Conservation (phyloP, 2,329 filamentous ascomycete genomes). For the Xylariaceae sp. region DNA sequence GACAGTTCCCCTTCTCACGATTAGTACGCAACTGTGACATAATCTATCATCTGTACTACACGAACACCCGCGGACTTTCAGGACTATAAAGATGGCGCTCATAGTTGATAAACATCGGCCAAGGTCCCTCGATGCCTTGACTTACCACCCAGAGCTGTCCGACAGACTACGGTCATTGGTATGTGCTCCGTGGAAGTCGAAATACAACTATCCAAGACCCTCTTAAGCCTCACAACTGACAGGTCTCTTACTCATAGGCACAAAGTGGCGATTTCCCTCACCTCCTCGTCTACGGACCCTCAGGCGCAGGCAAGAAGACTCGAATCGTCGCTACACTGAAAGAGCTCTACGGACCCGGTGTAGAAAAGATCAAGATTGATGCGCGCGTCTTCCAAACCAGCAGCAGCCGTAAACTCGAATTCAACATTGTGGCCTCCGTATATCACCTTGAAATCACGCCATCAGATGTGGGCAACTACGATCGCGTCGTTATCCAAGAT, state of each 20-base stretch:
- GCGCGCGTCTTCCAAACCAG: slow-evolving; percentile 95
- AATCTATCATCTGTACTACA: neutral
- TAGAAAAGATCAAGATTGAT: slow-evolving; percentile 99
- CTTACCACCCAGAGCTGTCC: slow-evolving; percentile 89
- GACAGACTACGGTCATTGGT: slow-evolving; percentile 86
- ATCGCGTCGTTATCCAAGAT: slow-evolving; percentile 94
- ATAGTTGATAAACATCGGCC: slow-evolving; percentile 77
- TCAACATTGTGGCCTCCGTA: slow-evolving; percentile 96
- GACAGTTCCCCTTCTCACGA: neutral
- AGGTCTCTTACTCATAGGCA: slow-evolving; percentile 62
- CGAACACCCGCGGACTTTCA: neutral
- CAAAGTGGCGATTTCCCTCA: slow-evolving; percentile 98
- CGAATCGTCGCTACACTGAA: slow-evolving; percentile 94
- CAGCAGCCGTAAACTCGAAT: slow-evolving; percentile 96
- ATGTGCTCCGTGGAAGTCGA: slow-evolving; percentile 42
- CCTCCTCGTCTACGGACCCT: slow-evolving; percentile 94
- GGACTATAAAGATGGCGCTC: slow-evolving; percentile 61
- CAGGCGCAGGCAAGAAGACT: slow-evolving; percentile 96
- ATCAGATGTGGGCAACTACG: slow-evolving; percentile 94
- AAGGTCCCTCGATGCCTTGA: slow-evolving; percentile 76
- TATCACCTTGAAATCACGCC: slow-evolving; percentile 99
- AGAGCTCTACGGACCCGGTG: slow-evolving; percentile 91
- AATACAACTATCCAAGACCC: slow-evolving; percentile 2
- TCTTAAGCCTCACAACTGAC: slow-evolving; percentile 13
- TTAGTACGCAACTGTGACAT: neutral